Evolutionary conservation across 1,284 basidiomycete species (phyloP), one percentile per base, ranked within the genome.

Genomic region (Jaminaea rosea): DNA sequence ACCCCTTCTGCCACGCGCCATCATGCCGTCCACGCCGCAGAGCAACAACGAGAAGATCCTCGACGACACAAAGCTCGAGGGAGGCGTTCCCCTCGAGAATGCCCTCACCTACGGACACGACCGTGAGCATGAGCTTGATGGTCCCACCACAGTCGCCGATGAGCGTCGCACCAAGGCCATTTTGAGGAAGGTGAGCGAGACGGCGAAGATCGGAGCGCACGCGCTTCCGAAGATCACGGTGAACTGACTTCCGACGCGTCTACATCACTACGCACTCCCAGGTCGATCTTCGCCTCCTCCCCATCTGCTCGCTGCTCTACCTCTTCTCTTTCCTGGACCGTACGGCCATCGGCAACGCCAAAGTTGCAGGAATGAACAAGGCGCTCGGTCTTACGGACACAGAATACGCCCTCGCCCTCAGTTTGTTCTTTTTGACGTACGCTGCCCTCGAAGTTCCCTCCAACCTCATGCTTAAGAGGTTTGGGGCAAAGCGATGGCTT

Each of bases 281-380:
- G 34, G 3, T 36, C 4, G 34, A 36, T 21, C 21, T 36, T 21
- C n/a, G 34, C n/a, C 10, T 36, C 15, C 49, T 63, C n/a, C 61
- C 61, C 49, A 63, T 63, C 47, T 63, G 61, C 46, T 46, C 58
- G 17, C 53, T 88, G 54, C 74, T 88, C 55, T 88, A 87, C 73
- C 78, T 85, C 11, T 73, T 85, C 41, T 83, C 83, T 59, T 86
- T 85, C 72, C 73, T 85, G 60, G 87, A 88, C 75, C 80, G 87
- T 52, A 84, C 85, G 36, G 86, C 84, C 62, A 85, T 88, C 60
- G 87, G 86, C 69, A 88, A 88, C 73, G 83, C 83, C 23, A 82
- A 82, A 76, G 82, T 85, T 23, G 64, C 62, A 60, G 55, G 77
- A 8, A 55, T 65, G 32, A 53, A 65, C 26, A 37, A 42, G 29